Evolutionary conservation across 345 rosid genomes (phyloP), one percentile per base, ranked within the genome.

Genomic region (Nephelium lappaceum): DNA sequence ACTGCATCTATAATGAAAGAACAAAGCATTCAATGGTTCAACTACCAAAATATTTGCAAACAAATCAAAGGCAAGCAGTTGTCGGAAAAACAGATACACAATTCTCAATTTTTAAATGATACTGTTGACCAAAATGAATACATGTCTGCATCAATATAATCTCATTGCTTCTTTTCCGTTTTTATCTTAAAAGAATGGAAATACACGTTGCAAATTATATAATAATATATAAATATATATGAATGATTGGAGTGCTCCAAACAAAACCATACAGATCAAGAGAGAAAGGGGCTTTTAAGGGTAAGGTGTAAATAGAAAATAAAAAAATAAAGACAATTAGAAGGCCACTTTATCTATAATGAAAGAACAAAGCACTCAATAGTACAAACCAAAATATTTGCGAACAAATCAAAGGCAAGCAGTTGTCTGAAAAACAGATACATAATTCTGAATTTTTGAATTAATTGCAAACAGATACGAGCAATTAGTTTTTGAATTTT

Each of bases 261-360:
- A 58, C 3, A 58, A 12, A 58, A 3, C 36, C 36, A 31, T 2
- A 31, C 36, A n/a, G 24, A 58, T 6, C 7, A 5, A 62, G 25
- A 21, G 42, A 66, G 19, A 66, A 24, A 25, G 18, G 36, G 36
- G 66, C 66, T 19, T 47, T 64, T 81, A 75, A 5, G 83, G 11
- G n/a, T n/a, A n/a, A n/a, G n/a, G n/a, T n/a, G n/a, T n/a, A n/a
- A n/a, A n/a, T n/a, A n/a, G n/a, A n/a, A n/a, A n/a, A n/a, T n/a
- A n/a, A n/a, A n/a, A n/a, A n/a, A n/a, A n/a, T n/a, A n/a, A n/a
- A n/a, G n/a, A n/a, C n/a, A n/a, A n/a, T n/a, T n/a, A n/a, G n/a
- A n/a, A n/a, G n/a, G n/a, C n/a, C n/a, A n/a, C n/a, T n/a, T n/a
- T n/a, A n/a, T n/a, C n/a, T n/a, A n/a, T n/a, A n/a, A n/a, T n/a